Evolutionary conservation across 768 basidiomycete genomes (phyloP).

Genomic region (Boletus pseudo-olivaceus): DNA sequence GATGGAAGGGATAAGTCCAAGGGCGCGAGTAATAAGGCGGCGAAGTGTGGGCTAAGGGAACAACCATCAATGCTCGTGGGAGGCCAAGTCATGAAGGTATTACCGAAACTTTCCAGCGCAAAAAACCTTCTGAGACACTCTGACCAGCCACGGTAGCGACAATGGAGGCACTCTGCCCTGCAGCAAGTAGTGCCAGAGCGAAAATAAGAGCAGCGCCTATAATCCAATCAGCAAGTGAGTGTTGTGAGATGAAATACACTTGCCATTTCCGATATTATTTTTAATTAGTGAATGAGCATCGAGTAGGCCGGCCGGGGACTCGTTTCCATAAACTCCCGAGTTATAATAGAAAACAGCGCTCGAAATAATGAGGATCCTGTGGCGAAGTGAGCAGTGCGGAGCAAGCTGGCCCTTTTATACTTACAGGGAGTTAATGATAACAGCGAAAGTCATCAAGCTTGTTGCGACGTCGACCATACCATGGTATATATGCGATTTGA

Average conservation of each 20-base stretch:
- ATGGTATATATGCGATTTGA: constrained; percentile 62
- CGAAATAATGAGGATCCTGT: constrained; percentile 77
- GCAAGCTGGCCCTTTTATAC: constrained; percentile 18
- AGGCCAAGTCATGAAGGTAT: constrained; percentile 9
- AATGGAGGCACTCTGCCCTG: constrained; percentile 88
- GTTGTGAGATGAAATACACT: constrained; percentile 14
- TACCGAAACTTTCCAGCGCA: constrained; percentile 82
- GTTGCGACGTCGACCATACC: constrained; percentile 62
- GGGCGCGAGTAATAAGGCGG: constrained; percentile 75
- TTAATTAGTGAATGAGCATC: constrained; percentile 77
- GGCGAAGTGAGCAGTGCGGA: neutral
- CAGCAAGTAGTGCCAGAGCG: constrained; percentile 77
- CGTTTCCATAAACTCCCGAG: constrained; percentile 36
- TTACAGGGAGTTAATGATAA: constrained; percentile 82
- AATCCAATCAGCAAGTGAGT: neutral
- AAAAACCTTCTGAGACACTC: constrained; percentile 85
- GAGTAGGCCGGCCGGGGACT: constrained; percentile 68
- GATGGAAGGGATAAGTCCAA: constrained; percentile 82
- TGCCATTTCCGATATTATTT: constrained; percentile 64
- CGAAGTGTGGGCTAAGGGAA: constrained; percentile 60
- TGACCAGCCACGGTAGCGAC: constrained; percentile 91
- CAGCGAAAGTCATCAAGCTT: constrained; percentile 78
- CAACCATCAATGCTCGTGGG: constrained; percentile 28
- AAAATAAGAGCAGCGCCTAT: constrained; percentile 82
- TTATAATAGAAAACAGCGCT: constrained; percentile 76